Conservation (phyloP, 2,329 filamentous ascomycete species). For the Aspergillus hortae region DNA sequence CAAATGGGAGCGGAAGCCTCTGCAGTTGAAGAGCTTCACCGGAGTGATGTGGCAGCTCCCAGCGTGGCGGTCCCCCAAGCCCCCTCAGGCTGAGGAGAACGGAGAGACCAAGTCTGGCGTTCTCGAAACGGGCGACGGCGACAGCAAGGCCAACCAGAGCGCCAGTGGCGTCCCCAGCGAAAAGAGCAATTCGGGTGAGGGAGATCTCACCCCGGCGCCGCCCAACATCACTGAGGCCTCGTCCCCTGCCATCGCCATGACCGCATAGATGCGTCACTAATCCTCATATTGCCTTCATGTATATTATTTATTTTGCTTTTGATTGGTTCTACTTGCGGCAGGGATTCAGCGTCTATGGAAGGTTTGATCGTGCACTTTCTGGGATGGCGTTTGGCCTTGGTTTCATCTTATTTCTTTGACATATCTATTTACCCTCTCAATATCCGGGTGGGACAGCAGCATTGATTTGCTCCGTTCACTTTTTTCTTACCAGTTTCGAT, state of each 20-base stretch:
- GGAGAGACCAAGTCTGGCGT: conserved; percentile 57
- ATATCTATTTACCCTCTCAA: background rate
- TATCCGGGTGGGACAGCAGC: no score
- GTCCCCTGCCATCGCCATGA: conserved; percentile 42
- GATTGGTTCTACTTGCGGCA: background rate
- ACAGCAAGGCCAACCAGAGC: conserved; percentile 55
- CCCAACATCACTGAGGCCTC: conserved; percentile 52
- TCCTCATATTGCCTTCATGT: conserved; percentile 17
- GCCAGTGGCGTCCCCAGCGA: conserved; percentile 57
- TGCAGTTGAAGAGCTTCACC: conserved; percentile 88
- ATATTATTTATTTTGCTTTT: conserved; percentile 18
- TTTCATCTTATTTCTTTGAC: background rate
- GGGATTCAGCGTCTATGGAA: background rate
- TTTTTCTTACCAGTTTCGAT: background rate
- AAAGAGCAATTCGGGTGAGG: conserved; percentile 55
- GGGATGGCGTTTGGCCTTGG: conserved; percentile 8
- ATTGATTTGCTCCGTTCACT: background rate
- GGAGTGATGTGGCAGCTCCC: conserved; percentile 77
- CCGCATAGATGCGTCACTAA: conserved; percentile 26
- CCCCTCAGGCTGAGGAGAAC: conserved; percentile 51
- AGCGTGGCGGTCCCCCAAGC: conserved; percentile 66
- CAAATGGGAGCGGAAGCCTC: conserved; percentile 80
- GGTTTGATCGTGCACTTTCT: background rate
- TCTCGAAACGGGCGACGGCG: conserved; percentile 53
- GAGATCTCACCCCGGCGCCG: conserved; percentile 44